Conservation (phyloP, 768 basidiomycete genomes). For the Russula earlei region DNA sequence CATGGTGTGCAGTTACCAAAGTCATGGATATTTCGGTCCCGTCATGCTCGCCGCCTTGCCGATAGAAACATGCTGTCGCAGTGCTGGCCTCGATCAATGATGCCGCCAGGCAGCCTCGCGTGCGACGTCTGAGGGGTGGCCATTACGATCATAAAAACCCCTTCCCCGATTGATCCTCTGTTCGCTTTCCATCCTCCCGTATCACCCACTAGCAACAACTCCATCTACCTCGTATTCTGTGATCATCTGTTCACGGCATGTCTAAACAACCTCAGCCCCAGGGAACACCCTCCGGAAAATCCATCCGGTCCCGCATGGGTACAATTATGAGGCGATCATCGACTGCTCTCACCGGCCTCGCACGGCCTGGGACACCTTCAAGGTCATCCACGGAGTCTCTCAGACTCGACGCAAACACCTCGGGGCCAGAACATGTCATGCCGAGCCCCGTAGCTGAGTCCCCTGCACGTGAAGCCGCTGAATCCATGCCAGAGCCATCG, state of each 20-base stretch:
- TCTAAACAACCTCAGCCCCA: conserved; percentile 8
- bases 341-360: conserved; percentile 13
- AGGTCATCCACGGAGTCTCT: conserved; percentile 22
- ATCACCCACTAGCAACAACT: not conserved
- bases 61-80: conserved; percentile 10
- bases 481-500: conserved; percentile 17
- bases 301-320: conserved; percentile 17
- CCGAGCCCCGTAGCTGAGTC: conserved; percentile 68
- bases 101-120: conserved; percentile 18
- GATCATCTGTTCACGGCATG: conserved; percentile 1
- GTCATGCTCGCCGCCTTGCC: conserved; percentile 7
- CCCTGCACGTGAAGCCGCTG: conserved; percentile 48
- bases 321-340: conserved; percentile 17
- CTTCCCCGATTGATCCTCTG: conserved; percentile 5
- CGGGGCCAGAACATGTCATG: conserved; percentile 23
- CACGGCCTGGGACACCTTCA: conserved; percentile 6
- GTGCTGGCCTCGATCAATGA: conserved; percentile 18
- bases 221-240: not conserved
- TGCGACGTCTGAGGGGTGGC: not conserved
- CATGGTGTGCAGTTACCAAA: not conserved
- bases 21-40: not conserved
- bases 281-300: conserved; percentile 3
- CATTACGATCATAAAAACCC: conserved; percentile 9
- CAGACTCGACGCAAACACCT: conserved; percentile 29
- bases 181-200: conserved; percentile 4